These are phyloP conservation scores for Letharia columbiana DNA, from an alignment of 495 filamentous ascomycete genomes.

Conservation along the genomic window DNA sequence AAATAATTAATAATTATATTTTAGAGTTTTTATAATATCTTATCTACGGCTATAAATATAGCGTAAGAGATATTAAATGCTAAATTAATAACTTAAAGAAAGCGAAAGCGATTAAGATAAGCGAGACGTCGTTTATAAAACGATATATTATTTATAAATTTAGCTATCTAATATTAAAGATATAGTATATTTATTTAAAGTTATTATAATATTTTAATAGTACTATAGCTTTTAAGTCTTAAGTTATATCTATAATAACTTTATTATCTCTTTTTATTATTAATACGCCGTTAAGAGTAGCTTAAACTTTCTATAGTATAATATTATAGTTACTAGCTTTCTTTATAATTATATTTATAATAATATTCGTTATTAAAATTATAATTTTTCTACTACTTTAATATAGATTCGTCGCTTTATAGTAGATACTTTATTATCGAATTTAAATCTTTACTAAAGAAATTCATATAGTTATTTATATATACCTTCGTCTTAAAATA, in stretches of 20 bases:
- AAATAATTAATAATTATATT: not conserved
- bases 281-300: not conserved
- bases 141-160: not conserved
- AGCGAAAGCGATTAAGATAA: not conserved
- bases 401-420: not conserved
- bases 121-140: not conserved
- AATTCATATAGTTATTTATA: not conserved
- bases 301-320: not conserved
- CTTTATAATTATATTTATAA: not conserved
- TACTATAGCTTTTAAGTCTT: not conserved
- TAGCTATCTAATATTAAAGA: not conserved
- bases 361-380: not conserved
- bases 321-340: not conserved
- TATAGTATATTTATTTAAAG: not conserved
- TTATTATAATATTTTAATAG: too few relatives aligned
- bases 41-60: too few relatives aligned
- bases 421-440: not conserved
- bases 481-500: not conserved
- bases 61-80: too few relatives aligned
- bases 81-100: not conserved
- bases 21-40: not conserved
- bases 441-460: not conserved
- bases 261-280: not conserved
- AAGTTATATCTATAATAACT: not conserved
- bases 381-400: not conserved